Evolutionary conservation across 371 early-diverging fungal genomes (phyloP), one percentile per base, ranked within the genome.

Genomic region (Mortierella sp.): DNA sequence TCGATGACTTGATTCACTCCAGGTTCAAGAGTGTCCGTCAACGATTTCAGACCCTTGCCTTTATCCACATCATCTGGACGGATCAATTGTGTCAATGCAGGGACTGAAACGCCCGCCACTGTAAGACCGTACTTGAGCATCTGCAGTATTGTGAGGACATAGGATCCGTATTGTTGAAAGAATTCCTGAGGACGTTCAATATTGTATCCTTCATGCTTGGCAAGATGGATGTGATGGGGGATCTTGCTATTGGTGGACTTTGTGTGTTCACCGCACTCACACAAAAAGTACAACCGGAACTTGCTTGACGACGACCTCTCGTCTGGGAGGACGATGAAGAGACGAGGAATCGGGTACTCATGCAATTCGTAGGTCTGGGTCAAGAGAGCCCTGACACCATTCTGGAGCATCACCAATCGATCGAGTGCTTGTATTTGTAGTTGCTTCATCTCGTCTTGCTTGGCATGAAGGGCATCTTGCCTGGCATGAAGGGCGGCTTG

Each of bases 251-350:
- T 45, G 2, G 48, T 28, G 23, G 50, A 30, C 19, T 21, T 19
- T 13, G 71, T 71, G 30, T 71, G 65, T 14, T 64, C 64, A 0
- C 71, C 71, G 26, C 71, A 71, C 48, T 71, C 71, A 49, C 71
- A 71, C 46, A 71, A 46, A 38, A 63, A 70, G 30, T 49, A 64
- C 12, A 70, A 38, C 21, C 59, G 70, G 34, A 64, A 70, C 24
- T 19, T 54, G 24, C 48, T 46, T 14, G n/a, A n/a, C n/a, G n/a
- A n/a, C n/a, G 54, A 5, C n/a, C 46, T 45, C 6, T 45, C 46
- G n/a, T 45, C 19, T 9, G 46, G 46, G 5, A 45, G 46, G 5
- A 45, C 46, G 19, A 45, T 45, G 19, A 45, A 45, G 10, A 45
- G 46, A 6, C 46, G 13, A 13, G 46, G 46, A 21, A 45, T 45